Percentiles rank a stretch among this genome's conserved stretches.
Evolutionary conservation across 345 rosid species (phyloP).

Genomic region (Aquilaria malaccensis): DNA sequence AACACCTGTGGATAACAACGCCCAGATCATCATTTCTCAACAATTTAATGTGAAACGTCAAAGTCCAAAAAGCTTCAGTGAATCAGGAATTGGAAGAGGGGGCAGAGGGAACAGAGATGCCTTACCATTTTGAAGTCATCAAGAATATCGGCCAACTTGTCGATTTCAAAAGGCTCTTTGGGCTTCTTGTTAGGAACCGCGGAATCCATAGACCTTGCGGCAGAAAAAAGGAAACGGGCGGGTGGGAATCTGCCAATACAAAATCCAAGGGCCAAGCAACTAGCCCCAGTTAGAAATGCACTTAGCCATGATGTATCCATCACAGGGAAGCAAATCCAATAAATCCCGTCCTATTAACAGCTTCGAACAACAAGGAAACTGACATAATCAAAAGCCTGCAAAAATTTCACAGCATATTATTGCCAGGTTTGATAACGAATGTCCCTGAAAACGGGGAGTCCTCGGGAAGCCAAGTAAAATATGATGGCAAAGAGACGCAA

Average conservation of each 20-base stretch:
- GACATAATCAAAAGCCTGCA: too few species aligned
- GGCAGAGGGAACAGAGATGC: slow-evolving; percentile 2
- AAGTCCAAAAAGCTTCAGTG: too few species aligned
- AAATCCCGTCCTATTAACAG: background rate
- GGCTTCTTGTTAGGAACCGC: slow-evolving; percentile 24
- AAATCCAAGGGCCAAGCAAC: slow-evolving; percentile 79
- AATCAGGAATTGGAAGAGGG: too few species aligned
- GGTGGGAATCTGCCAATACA: slow-evolving; percentile 58
- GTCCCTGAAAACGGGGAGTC: too few species aligned
- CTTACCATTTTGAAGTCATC: slow-evolving; percentile 89
- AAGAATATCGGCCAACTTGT: slow-evolving; percentile 76
- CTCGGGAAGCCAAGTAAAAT: too few species aligned
- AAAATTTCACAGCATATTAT: too few species aligned
- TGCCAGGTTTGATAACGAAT: too few species aligned
- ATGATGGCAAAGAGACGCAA: too few species aligned
- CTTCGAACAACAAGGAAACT: too few species aligned
- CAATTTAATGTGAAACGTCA: too few species aligned
- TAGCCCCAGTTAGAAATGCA: slow-evolving; percentile 72
- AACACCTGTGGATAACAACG: slow-evolving; percentile 47
- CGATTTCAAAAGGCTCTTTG: slow-evolving; percentile 65
- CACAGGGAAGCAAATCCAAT: slow-evolving; percentile 6
- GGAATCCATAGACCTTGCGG: slow-evolving; percentile 22
- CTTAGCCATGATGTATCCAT: slow-evolving; percentile 84
- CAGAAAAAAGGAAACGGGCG: slow-evolving; percentile 26
- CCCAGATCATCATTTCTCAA: background rate